Evolutionary conservation across 108 stramenopile species (phyloP), one percentile per base, ranked within the genome.

Genomic region (Cyclotella distinguenda): DNA sequence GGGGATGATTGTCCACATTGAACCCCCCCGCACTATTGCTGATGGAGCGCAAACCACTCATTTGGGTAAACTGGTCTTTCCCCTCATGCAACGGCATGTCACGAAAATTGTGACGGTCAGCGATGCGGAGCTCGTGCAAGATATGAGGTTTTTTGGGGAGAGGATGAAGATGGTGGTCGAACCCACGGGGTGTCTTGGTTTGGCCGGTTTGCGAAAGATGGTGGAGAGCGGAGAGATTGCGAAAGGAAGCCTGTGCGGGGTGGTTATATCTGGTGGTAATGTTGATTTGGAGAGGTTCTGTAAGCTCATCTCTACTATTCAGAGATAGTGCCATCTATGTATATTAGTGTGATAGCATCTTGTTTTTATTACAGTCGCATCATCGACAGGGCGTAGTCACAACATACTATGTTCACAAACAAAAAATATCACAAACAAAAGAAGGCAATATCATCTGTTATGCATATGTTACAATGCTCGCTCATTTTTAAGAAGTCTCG

Each of bases 31-130:
- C 11, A 86, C 80, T 22, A 83, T 86, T 22, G 86, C 86, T 4
- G 86, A 86, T 49, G 86, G 86, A 33, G 82, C 82, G 15, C 79
- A 84, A 38, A 84, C 75, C 10, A 72, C 72, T 19, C 70, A 78
- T 57, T 55, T 86, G 25, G 86, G 86, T 0, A 39, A 74, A n/a
- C 69, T 82, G 50, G 82, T 81, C 0, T 86, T 79, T 72, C 78
- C 67, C 0, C 82, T 86, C 12, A 70, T 84, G 52, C 42, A 66
- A 40, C 61, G 64, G 13, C 45, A 75, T 31, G 86, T 84, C 15
- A 69, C 81, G 16, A 73, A 80, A 39, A 82, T 86, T 10, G 68
- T 84, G 16, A 84, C 83, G 0, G 86, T 86, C 7, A 74, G 81
- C 6, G 86, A 86, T 57, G 75, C 70, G 36, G 81, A 84, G 32